phyloP scores from a whole-genome alignment of 2,329 filamentous ascomycete genomes.

The Fusarium begoniae region DNA sequence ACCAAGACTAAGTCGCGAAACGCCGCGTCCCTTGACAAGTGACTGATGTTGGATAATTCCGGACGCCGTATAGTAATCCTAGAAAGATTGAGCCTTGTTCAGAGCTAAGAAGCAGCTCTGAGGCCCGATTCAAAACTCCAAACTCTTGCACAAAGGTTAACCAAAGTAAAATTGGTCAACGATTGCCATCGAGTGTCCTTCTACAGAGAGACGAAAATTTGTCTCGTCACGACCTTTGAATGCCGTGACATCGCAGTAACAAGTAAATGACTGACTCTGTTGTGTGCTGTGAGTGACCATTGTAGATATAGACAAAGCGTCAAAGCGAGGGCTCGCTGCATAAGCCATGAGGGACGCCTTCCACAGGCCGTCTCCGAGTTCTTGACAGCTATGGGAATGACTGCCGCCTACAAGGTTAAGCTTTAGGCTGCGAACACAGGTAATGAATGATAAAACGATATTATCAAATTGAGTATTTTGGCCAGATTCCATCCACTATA shows the following conservation, averaged over 20 bases:
- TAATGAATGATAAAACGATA: too few relatives aligned
- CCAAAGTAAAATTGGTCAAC: neutral
- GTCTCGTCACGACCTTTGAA: neutral
- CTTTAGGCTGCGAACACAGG: too few relatives aligned
- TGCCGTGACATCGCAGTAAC: neutral
- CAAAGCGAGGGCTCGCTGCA: neutral
- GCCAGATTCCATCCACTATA: neutral
- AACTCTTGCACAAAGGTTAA: neutral
- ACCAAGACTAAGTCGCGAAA: neutral
- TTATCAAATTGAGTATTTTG: neutral
- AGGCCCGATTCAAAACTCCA: neutral
- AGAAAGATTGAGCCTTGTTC: neutral
- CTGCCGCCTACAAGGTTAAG: too few relatives aligned
- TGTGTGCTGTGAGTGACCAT: neutral
- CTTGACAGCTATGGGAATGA: neutral
- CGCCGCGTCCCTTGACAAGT: neutral
- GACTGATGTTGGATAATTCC: neutral
- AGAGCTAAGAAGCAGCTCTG: neutral
- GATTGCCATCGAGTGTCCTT: neutral
- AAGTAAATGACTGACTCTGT: neutral
- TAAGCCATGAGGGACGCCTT: neutral
- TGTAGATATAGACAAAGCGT: neutral
- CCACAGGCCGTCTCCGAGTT: too few relatives aligned
- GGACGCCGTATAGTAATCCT: neutral
- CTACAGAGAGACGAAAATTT: neutral